Evolutionary conservation across 192 early-diverging fungal genomes (phyloP).

Genomic region (Geranomyces variabilis): DNA sequence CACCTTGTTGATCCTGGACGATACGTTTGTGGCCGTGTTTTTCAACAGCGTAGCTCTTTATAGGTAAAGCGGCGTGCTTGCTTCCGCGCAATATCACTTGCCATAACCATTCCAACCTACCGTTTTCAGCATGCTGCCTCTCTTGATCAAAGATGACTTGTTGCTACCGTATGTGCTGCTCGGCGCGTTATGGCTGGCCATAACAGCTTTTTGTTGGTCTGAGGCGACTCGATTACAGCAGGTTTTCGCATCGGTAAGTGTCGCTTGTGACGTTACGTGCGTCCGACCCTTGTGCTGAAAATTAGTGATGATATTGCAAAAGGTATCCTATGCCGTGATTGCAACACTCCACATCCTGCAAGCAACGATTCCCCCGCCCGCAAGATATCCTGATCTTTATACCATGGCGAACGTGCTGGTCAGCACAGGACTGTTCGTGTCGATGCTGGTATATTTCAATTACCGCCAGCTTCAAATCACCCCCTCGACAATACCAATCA

Average conservation of each 20-base stretch:
- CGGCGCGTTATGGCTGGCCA: slow-evolving; percentile 75
- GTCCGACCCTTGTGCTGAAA: background rate
- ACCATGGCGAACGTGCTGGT: slow-evolving; percentile 77
- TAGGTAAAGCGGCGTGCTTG: slow-evolving; percentile 49
- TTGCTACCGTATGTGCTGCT: slow-evolving; percentile 72
- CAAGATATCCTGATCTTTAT: slow-evolving; percentile 78
- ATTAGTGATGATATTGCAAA: slow-evolving; percentile 9
- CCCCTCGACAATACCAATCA: background rate
- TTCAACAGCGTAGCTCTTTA: slow-evolving; percentile 85
- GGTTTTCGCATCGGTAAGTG: background rate
- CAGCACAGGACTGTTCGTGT: slow-evolving; percentile 67
- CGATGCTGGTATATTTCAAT: slow-evolving; percentile 74
- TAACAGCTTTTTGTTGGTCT: slow-evolving; percentile 43
- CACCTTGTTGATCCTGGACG: slow-evolving; percentile 73
- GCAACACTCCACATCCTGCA: slow-evolving; percentile 63
- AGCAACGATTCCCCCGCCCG: slow-evolving; percentile 62
- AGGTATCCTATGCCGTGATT: slow-evolving; percentile 56
- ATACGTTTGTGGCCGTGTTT: slow-evolving; percentile 60
- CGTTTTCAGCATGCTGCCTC: slow-evolving; percentile 77
- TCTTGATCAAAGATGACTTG: slow-evolving; percentile 77
- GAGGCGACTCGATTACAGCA: slow-evolving; percentile 36
- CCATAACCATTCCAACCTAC: background rate
- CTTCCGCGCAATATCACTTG: background rate
- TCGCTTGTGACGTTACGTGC: background rate
- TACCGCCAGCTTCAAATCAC: slow-evolving; percentile 54